These are phyloP conservation scores for Wickerhamomyces canadensis DNA, from an alignment of 805 yeast genomes.

Conservation along the genomic window DNA sequence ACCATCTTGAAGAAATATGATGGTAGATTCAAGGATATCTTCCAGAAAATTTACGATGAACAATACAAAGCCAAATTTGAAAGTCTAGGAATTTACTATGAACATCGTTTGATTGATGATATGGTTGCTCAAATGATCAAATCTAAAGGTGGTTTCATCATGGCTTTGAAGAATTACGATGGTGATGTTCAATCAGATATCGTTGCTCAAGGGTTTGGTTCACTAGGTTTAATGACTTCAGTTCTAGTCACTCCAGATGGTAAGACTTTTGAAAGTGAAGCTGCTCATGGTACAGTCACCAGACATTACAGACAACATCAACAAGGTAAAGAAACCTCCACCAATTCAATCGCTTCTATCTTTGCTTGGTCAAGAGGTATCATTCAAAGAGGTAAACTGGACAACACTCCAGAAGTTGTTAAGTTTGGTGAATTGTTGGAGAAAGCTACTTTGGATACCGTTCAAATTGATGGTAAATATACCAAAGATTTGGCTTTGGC, in stretches of 20 bases:
- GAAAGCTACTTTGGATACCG: slow-evolving; percentile 65
- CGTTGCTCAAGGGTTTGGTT: slow-evolving; percentile 85
- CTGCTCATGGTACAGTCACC: slow-evolving; percentile 86
- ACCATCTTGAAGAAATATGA: slow-evolving; percentile 79
- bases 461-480: slow-evolving; percentile 69
- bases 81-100: slow-evolving; percentile 58
- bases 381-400: slow-evolving; percentile 75
- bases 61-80: slow-evolving; percentile 56
- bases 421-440: slow-evolving; percentile 63
- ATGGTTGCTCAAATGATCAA: slow-evolving; percentile 89
- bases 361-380: slow-evolving; percentile 87
- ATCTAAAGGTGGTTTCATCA: slow-evolving; percentile 75
- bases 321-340: slow-evolving; percentile 76
- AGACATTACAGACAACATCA: slow-evolving; percentile 82
- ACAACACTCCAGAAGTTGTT: slow-evolving; percentile 64
- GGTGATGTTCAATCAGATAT: slow-evolving; percentile 85
- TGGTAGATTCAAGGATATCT: slow-evolving; percentile 78
- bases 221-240: slow-evolving; percentile 80
- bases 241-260: slow-evolving; percentile 82
- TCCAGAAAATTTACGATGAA: slow-evolving; percentile 58
- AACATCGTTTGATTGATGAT: slow-evolving; percentile 79
- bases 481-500: slow-evolving; percentile 79
- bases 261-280: slow-evolving; percentile 79
- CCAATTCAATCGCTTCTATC: slow-evolving; percentile 80
- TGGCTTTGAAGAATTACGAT: slow-evolving; percentile 80